Evolutionary conservation across 768 basidiomycete genomes (phyloP), one percentile per base, ranked within the genome.

Genomic region (Galerina marginata): DNA sequence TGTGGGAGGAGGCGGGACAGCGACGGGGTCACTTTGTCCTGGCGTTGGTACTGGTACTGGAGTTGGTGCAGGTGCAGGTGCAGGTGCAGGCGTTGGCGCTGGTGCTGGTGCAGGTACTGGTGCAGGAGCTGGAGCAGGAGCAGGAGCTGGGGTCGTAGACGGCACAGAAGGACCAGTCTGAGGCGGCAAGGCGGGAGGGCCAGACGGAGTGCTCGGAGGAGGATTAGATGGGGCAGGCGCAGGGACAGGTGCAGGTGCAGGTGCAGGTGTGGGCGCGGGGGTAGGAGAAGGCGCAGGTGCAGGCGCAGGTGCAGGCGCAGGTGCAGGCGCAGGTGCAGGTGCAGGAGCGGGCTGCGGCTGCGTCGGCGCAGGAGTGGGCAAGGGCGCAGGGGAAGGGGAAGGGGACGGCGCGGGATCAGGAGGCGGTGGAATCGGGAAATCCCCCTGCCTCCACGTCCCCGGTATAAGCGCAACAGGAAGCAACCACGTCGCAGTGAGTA

Each of bases 401-500:
- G 29, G 29, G 2, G 29, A 33, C 6, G 58, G 55, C 7, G 70
- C 68, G 6, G 68, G 64, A 2, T 64, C 62, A 5, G 52, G 58
- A 37, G 54, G 65, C 5, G 66, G 69, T 1, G 69, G 69, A 44
- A 62, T 70, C 1, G 74, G 74, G 56, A 73, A 72, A 40, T 71
- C 68, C 15, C 62, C 43, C 44, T 72, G 65, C 45, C 59, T 62
- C 90, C 91, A 92, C 7, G 89, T 88, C 16, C 90, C 83, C 4
- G 92, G 91, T 26, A 93, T 85, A 58, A 93, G 78, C 1, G 89
- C 85, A 38, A 93, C 79, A 2, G 92, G 91, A 3, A 93, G 75
- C 12, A 93, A 72, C 92, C 92, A 93, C 2, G 91, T 91, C 10
- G 92, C 92, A 7, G 86, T 91, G 33, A 95, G 76, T 43, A 87